Evolutionary conservation across 2,329 filamentous ascomycete species (phyloP), one percentile per base, ranked within the genome.

Genomic region (Macrophomina tecta): DNA sequence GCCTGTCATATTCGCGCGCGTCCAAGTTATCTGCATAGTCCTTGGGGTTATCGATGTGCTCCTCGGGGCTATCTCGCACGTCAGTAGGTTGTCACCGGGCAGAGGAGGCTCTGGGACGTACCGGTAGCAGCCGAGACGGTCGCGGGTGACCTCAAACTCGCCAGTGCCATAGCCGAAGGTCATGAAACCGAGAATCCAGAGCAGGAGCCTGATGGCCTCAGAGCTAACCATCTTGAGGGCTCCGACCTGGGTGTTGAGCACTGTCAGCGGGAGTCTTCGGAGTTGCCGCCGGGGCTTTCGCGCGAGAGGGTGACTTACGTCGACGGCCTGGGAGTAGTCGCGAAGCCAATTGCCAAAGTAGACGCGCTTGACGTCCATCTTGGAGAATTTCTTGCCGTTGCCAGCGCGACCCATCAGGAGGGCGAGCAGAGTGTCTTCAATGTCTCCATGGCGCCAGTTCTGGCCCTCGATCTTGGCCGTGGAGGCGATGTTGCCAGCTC

Each of bases 341-440:
- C 88, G 88, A 40, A 97, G 87, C 94, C 94, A 97, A 83, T 97
- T 97, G 70, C 94, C 94, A 82, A 97, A 97, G 83, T 97, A 97
- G 70, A 96, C 91, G 69, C 93, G 88, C 70, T 94, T 91, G 69
- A 97, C 91, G 75, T 90, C 91, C 74, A 97, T 87, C 82, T 95
- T 95, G 83, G 87, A 88, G 81, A 97, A 97, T 75, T 94, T 96
- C 83, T 94, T 93, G 72, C 87, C 87, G 30, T 49, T 40, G 45
- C 49, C 49, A 30, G 52, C 46, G 9, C 51, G 40, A 69, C 87
- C 88, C 45, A 85, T 84, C 55, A 89, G 80, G 34, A 97, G 83
- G 68, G 87, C 89, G 68, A 97, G 87, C 65, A 97, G 88, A 40
- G 91, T 90, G 82, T 97, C 94, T 83, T 97, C 94, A 74, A 97